Evolutionary conservation across 148 eudicot genomes (phyloP).

Genomic region (Agrostemma githago): DNA sequence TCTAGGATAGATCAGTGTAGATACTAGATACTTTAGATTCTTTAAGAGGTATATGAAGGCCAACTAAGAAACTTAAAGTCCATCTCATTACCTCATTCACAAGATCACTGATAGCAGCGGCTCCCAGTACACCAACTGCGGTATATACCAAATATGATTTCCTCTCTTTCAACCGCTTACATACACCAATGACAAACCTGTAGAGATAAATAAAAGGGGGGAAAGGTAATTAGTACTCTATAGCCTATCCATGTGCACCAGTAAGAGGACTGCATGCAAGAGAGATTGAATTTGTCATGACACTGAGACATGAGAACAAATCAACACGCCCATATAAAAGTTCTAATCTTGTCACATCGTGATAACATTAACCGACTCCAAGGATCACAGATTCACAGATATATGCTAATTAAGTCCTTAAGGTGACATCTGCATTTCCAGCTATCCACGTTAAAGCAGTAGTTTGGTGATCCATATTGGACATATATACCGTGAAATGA

Average conservation of each 20-base stretch:
- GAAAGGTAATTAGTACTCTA: neutral
- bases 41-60: neutral
- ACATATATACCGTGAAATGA: neutral
- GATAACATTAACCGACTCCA: too few relatives aligned
- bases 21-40: neutral
- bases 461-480: neutral
- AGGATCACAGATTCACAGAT: too few relatives aligned
- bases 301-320: too few relatives aligned
- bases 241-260: neutral
- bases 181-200: slow-evolving; percentile 77
- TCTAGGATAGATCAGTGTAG: neutral
- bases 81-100: slow-evolving; percentile 61
- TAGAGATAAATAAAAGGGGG: slow-evolving; percentile 11
- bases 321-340: too few relatives aligned
- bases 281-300: too few relatives aligned
- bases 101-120: slow-evolving; percentile 76
- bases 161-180: slow-evolving; percentile 68
- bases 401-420: neutral
- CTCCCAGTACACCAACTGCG: slow-evolving; percentile 85
- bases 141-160: slow-evolving; percentile 73
- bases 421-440: neutral
- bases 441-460: neutral
- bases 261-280: neutral
- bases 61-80: neutral
- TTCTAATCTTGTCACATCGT: too few relatives aligned